Evolutionary conservation across 148 eudicot species (phyloP), one percentile per base, ranked within the genome.

Genomic region (Suaeda aralocaspica): DNA sequence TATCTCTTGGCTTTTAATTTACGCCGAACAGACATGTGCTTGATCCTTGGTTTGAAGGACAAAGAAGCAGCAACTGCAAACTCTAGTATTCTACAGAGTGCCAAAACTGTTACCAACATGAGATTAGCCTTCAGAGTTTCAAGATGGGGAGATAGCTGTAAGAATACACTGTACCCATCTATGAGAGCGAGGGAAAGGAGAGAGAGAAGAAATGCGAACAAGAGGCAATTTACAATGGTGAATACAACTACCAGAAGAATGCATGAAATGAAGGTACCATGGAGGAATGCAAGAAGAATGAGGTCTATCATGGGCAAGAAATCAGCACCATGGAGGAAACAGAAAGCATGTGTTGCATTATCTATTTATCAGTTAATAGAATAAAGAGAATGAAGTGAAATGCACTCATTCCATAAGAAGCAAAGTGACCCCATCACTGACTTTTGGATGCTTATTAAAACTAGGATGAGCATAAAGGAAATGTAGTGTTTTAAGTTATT

Each of bases 271-370:
- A 84, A 65, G 45, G 84, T 77, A 53, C 86, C 82, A 59, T 84
- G 86, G 65, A 87, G 86, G 57, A 87, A 71, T 58, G 88, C 79
- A 11, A 84, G 79, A 29, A 84, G 77, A 60, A 84, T 72, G 57
- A 87, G 80, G 69, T 84, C 88, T 33, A 79, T 51, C 69, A 77
- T 81, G 60, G 82, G 83, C 49, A 81, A 8, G 39, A 26, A 30
- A 9, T 3, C 10, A 24, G 56, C 14, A 21, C 45, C 39, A 30
- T 13, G 59, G 13, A 66, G 3, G 58, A 21, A 63, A 41, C 28
- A 58, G 29, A 58, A 56, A 9, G 4, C 26, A 41, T 22, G 13
- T 28, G 26, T 26, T 22, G 18, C 42, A 11, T 12, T 52, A 58
- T 56, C 30, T 59, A 58, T 60, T 33, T 11, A 49, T 39, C 50